These are phyloP conservation scores for Aristolochia contorta DNA, from an alignment of 164 flowering plant genomes.

Conservation along the genomic window DNA sequence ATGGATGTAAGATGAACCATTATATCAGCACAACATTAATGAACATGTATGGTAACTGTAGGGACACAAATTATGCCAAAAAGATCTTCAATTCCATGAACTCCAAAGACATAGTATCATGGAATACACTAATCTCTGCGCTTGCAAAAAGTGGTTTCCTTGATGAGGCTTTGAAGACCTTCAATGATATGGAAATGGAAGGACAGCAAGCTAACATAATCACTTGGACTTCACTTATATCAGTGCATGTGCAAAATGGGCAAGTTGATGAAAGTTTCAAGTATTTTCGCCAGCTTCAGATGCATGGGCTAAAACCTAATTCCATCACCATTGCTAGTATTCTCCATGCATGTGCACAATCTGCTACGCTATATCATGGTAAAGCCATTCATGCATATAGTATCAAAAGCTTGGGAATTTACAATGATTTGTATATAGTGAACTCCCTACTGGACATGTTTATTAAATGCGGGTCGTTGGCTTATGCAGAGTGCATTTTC, in stretches of 20 bases:
- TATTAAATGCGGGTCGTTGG: no score
- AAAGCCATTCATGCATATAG: no score
- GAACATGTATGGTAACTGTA: constrained; percentile 21
- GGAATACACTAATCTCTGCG: constrained; percentile 22
- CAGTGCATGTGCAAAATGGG: constrained; percentile 21
- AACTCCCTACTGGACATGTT: no score
- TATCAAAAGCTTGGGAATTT: no score
- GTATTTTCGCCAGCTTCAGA: constrained; percentile 18
- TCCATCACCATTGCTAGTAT: constrained; percentile 22
- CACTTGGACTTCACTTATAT: constrained; percentile 26
- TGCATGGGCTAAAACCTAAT: constrained; percentile 20
- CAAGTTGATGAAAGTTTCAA: constrained; percentile 18
- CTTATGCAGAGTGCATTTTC: no score
- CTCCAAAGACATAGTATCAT: constrained; percentile 16
- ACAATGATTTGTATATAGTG: no score
- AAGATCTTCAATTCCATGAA: constrained; percentile 17
- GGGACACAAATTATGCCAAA: constrained; percentile 1
- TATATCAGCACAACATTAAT: constrained; percentile 19
- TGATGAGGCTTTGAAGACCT: constrained; percentile 15
- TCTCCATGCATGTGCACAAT: constrained; percentile 24
- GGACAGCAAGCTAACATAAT: constrained; percentile 16
- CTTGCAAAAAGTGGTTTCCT: constrained; percentile 19
- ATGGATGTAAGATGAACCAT: constrained; percentile 12
- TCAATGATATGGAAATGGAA: constrained; percentile 18
- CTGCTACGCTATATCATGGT: constrained; percentile 19